Percentiles rank a stretch among this genome's conserved stretches.
phyloP scores from a whole-genome alignment of 2,329 filamentous ascomycete genomes.

The Ceratocystiopsis sp. region DNA sequence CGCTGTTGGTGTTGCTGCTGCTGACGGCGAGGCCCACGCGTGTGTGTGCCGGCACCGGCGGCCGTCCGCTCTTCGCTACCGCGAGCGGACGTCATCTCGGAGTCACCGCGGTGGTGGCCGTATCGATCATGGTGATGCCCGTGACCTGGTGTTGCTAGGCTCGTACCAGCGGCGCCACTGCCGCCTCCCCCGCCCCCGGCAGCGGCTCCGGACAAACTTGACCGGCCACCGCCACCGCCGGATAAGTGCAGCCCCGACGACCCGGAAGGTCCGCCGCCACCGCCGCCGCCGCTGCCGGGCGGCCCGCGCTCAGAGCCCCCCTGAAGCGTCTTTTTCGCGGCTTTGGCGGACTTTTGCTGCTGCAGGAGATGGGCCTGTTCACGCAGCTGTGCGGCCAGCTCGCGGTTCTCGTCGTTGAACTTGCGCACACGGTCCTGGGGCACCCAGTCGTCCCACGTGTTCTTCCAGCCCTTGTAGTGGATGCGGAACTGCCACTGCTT shows the following conservation, averaged over 20 bases:
- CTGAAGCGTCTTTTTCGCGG: slow-evolving; percentile 17
- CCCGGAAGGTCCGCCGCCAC: slow-evolving; percentile 11
- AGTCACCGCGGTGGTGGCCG: slow-evolving; percentile 18
- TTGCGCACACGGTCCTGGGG: slow-evolving; percentile 84
- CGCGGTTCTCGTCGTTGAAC: slow-evolving; percentile 86
- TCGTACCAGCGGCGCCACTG: slow-evolving; percentile 1
- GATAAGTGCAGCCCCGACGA: neutral
- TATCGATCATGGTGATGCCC: slow-evolving; percentile 3
- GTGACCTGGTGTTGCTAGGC: slow-evolving; percentile 5
- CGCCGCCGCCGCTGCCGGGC: slow-evolving; percentile 18
- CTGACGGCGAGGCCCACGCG: slow-evolving; percentile 53
- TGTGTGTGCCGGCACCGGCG: slow-evolving; percentile 36
- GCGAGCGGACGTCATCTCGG: slow-evolving; percentile 45
- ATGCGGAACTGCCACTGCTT: slow-evolving; percentile 61
- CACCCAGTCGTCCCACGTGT: slow-evolving; percentile 99
- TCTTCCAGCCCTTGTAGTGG: slow-evolving; percentile 99
- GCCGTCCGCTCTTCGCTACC: slow-evolving; percentile 65
- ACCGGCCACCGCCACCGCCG: slow-evolving; percentile 1
- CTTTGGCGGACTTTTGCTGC: slow-evolving; percentile 28
- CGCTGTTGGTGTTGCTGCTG: slow-evolving; percentile 67
- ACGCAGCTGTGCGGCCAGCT: slow-evolving; percentile 60
- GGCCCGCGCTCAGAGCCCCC: slow-evolving; percentile 19
- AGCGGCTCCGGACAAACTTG: slow-evolving; percentile 17
- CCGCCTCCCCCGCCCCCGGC: slow-evolving; percentile 14
- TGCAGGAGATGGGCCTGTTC: slow-evolving; percentile 48